phyloP scores from a whole-genome alignment of 805 yeast species.

The Ogataea pini region DNA sequence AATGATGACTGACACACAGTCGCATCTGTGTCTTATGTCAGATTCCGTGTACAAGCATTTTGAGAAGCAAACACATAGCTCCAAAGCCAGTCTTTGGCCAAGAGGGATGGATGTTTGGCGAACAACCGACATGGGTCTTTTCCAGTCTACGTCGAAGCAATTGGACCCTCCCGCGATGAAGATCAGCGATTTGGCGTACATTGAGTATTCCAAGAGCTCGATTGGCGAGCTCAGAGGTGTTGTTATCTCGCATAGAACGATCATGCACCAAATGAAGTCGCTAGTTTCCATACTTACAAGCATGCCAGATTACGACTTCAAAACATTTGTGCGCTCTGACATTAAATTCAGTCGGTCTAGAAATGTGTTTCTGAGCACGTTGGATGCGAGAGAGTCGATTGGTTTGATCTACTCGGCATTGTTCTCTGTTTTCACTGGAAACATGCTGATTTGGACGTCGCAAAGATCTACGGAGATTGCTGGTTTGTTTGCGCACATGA shows the following conservation, averaged over 20 bases:
- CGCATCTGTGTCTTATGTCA: slow-evolving; percentile 78
- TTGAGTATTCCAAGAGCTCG: slow-evolving; percentile 88
- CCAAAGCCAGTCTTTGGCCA: slow-evolving; percentile 54
- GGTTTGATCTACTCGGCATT: slow-evolving; percentile 84
- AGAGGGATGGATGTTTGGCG: slow-evolving; percentile 72
- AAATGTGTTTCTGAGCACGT: slow-evolving; percentile 60
- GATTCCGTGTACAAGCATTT: slow-evolving; percentile 75
- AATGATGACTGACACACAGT: slow-evolving; percentile 70
- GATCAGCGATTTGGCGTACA: slow-evolving; percentile 85
- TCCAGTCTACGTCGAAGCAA: slow-evolving; percentile 56
- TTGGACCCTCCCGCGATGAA: slow-evolving; percentile 64
- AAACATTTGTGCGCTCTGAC: slow-evolving; percentile 52
- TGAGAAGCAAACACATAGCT: slow-evolving; percentile 53
- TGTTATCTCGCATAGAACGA: slow-evolving; percentile 85
- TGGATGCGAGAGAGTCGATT: slow-evolving; percentile 76
- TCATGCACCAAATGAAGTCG: slow-evolving; percentile 84
- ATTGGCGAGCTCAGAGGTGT: slow-evolving; percentile 92
- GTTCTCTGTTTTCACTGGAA: slow-evolving; percentile 83
- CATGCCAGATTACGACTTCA: slow-evolving; percentile 43
- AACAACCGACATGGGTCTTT: slow-evolving; percentile 83
- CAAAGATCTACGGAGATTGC: slow-evolving; percentile 71
- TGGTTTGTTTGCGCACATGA: slow-evolving; percentile 82
- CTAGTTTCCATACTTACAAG: slow-evolving; percentile 69
- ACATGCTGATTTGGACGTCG: slow-evolving; percentile 77
- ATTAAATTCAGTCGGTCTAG: slow-evolving; percentile 47